Evolutionary conservation across 2,329 filamentous ascomycete genomes (phyloP).

Genomic region (Neocucurbitaria cava): DNA sequence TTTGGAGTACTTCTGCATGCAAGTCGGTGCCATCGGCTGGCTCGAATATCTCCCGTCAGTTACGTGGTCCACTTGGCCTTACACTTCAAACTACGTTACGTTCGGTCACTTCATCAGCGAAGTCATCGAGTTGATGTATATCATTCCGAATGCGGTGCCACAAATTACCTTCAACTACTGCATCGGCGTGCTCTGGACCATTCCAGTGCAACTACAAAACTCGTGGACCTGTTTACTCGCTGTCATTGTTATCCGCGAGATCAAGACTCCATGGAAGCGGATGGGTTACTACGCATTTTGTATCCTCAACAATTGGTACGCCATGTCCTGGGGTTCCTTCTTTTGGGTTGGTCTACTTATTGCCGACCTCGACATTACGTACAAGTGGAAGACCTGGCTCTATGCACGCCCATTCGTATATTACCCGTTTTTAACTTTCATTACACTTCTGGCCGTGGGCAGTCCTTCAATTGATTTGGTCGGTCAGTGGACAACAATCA

Average conservation of each 20-base stretch:
- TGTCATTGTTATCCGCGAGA: constrained; percentile 53
- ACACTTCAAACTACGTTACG: constrained; percentile 43
- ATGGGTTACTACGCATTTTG: constrained; percentile 54
- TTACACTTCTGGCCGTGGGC: constrained; percentile 21
- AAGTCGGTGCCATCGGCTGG: constrained; percentile 49
- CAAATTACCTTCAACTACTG: constrained; percentile 58
- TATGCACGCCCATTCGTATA: constrained; percentile 40
- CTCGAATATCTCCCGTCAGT: constrained; percentile 53
- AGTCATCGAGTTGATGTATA: constrained; percentile 50
- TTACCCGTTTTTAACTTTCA: constrained; percentile 37
- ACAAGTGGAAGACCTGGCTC: constrained; percentile 48
- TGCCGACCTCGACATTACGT: constrained; percentile 53
- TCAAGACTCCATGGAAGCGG: constrained; percentile 57
- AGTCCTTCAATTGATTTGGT: constrained; percentile 42
- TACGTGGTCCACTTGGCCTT: constrained; percentile 55
- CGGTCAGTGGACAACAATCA: constrained; percentile 34
- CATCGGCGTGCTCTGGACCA: constrained; percentile 59
- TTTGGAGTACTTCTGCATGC: constrained; percentile 54
- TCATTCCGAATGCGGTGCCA: constrained; percentile 55
- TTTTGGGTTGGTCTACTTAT: constrained; percentile 52
- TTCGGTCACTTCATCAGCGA: constrained; percentile 51
- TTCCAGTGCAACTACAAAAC: constrained; percentile 58
- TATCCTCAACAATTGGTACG: constrained; percentile 54
- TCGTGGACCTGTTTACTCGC: constrained; percentile 55
- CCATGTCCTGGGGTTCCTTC: constrained; percentile 51